Evolutionary conservation across 2,329 filamentous ascomycete species (phyloP).

Genomic region (Colletotrichum sp.): DNA sequence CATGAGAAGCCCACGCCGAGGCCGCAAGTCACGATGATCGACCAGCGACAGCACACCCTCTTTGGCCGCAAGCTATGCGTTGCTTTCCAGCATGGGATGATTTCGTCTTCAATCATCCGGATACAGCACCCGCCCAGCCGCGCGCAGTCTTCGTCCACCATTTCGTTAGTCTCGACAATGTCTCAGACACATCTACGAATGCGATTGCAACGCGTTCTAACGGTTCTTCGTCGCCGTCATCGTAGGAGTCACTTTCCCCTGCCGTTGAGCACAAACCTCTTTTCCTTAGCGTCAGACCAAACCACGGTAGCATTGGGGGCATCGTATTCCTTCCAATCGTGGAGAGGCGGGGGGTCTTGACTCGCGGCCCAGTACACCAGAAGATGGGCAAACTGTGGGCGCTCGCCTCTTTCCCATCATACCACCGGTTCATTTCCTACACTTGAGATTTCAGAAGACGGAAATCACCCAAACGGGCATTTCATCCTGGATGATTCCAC

Average conservation of each 20-base stretch:
- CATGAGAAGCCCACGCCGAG: neutral
- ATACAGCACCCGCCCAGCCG: neutral
- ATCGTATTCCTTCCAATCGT: conserved; percentile 10
- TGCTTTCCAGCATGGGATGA: neutral
- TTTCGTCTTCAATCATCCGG: neutral
- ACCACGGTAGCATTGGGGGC: conserved; percentile 3
- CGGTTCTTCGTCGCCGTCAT: neutral
- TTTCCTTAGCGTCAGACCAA: neutral
- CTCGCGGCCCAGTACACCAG: neutral
- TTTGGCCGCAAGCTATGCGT: neutral
- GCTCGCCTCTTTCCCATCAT: neutral
- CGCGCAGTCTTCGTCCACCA: neutral
- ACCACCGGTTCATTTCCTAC: neutral
- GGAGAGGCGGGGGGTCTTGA: conserved; percentile 18
- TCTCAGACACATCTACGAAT: neutral
- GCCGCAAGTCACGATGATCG: neutral
- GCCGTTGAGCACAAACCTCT: conserved; percentile 3
- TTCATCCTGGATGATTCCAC: conserved; percentile 2
- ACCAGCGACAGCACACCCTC: neutral
- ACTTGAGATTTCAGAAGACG: neutral
- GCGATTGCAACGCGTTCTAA: neutral
- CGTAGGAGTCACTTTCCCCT: neutral
- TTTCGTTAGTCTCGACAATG: neutral
- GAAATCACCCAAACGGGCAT: neutral
- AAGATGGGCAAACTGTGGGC: neutral